Evolutionary conservation across 495 filamentous ascomycete genomes (phyloP), one percentile per base, ranked within the genome.

Genomic region (Hyphodiscus hymeniophilus): DNA sequence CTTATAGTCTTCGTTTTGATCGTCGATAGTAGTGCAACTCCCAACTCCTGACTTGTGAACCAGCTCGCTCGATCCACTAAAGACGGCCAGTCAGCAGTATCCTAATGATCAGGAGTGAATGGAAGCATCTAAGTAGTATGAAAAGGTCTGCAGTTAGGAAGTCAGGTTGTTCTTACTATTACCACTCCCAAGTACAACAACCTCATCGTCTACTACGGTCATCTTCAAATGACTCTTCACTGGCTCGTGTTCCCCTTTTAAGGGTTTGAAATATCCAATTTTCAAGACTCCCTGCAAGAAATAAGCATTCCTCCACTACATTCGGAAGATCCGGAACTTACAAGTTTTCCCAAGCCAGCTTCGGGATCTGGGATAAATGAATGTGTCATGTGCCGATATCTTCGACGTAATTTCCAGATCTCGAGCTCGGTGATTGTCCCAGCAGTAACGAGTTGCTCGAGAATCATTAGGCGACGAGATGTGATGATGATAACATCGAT

Each of bases 41-140:
- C 83, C n/a, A 87, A 63, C 63, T 89, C 85, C 63, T 87, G 84
- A 53, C 79, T 83, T 10, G 84, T 87, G 54, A 70, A 86, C 80
- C 81, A 87, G 57, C 80, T 85, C 15, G 85, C 82, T 0, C 84
- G 70, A 63, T 89, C 85, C 70, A 82, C n/a, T n/a, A n/a, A n/a
- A n/a, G n/a, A n/a, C n/a, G n/a, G n/a, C n/a, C n/a, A n/a, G n/a
- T n/a, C n/a, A n/a, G n/a, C n/a, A n/a, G n/a, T n/a, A n/a, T n/a
- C n/a, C n/a, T n/a, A n/a, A n/a, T n/a, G n/a, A n/a, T n/a, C n/a
- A n/a, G n/a, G n/a, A n/a, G n/a, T n/a, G n/a, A n/a, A n/a, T n/a
- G n/a, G n/a, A n/a, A n/a, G n/a, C n/a, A n/a, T n/a, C n/a, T n/a
- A n/a, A n/a, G n/a, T n/a, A n/a, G n/a, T n/a, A n/a, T n/a, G n/a